Percentiles rank a stretch among this genome's conserved stretches.
Evolutionary conservation across 2,329 filamentous ascomycete genomes (phyloP).

Genomic region (Fusarium sp.): DNA sequence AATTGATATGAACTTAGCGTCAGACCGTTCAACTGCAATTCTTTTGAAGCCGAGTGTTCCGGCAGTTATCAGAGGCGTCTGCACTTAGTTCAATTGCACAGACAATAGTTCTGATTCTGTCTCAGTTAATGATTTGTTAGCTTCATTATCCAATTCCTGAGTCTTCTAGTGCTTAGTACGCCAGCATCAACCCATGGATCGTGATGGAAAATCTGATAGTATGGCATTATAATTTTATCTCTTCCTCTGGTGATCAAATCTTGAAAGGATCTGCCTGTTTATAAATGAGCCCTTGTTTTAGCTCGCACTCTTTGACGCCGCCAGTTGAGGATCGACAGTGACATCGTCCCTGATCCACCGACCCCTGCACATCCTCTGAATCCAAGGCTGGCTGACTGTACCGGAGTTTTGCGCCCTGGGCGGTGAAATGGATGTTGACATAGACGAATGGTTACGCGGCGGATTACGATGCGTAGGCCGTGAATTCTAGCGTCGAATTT

Average conservation of each 20-base stretch:
- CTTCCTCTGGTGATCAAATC: not conserved
- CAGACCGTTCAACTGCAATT: too few species aligned
- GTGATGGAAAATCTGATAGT: too few species aligned
- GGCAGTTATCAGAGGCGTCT: too few species aligned
- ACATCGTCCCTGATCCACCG: not conserved
- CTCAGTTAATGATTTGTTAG: too few species aligned
- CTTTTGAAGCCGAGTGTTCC: too few species aligned
- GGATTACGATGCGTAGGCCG: not conserved
- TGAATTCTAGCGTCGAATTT: not conserved
- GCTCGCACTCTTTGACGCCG: not conserved
- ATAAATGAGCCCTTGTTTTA: not conserved
- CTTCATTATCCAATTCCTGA: too few species aligned
- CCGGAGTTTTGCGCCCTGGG: constrained; percentile 23
- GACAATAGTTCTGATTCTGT: too few species aligned
- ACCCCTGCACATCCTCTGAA: constrained; percentile 16
- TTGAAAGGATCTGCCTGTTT: not conserved
- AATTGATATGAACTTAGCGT: too few species aligned
- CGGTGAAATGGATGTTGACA: not conserved
- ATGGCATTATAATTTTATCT: not conserved
- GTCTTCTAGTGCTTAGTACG: too few species aligned
- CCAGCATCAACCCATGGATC: too few species aligned
- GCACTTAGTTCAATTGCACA: too few species aligned
- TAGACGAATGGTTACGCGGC: not conserved
- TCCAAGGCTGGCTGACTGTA: not conserved
- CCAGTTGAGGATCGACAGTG: constrained; percentile 5